Evolutionary conservation across 768 basidiomycete genomes (phyloP), one percentile per base, ranked within the genome.

Genomic region (Pholiota conissans): DNA sequence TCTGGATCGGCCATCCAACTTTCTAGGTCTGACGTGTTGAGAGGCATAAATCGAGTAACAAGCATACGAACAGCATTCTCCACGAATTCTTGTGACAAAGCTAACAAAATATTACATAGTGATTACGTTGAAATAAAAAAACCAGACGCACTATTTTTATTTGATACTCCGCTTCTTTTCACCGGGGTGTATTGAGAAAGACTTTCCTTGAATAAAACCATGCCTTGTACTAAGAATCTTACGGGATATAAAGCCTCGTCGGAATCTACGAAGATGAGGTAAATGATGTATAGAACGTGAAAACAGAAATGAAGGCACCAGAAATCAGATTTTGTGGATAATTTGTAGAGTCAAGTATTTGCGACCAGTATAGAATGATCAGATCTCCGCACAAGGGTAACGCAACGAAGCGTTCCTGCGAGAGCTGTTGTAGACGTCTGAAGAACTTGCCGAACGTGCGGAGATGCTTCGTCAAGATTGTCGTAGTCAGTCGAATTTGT

Each of bases 1-100:
- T 99, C 96, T 0, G 95, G 94, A 68, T 95, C 93, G 14, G 81
- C 79, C 73, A 87, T 79, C 91, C 95, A 94, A 4, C 80, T 81
- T 61, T 93, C 85, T 9, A 98, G 79, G 70, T 98, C 96, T 1
- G 80, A 74, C 5, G 89, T 80, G 53, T 89, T 89, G 45, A 99
- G 76, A 11, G 92, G 93, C 69, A 99, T 86, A 65, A 96, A 88
- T 8, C 89, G 83, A 22, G 86, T 87, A 20, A 99, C 82, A 8
- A 99, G 81, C 6, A 95, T 74, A 58, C 84, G 77, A 32, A 87
- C 89, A 6, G 87, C 89, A 56, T 84, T 83, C 63, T 88, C 82
- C 2, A 94, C 86, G 64, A 92, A 90, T 20, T 85, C 81, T 59
- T 79, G 75, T 8, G 88, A 81, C 20, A 94, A 69, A 13, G 81